Base-by-base conservation (phyloP, 257 asterid genomes). In the Knoxia roxburghii region DNA sequence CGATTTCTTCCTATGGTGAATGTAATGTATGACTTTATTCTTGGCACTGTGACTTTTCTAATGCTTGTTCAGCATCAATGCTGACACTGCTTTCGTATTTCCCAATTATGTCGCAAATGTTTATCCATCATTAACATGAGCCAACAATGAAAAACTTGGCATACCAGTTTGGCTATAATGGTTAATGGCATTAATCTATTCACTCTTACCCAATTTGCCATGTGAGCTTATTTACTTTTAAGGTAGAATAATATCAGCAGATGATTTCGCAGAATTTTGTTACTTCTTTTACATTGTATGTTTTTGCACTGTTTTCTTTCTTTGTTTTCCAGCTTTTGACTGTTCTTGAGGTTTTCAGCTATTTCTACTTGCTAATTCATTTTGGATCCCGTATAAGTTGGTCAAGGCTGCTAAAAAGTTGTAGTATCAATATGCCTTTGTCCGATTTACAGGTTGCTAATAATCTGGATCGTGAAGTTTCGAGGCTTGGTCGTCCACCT, bases 391-490 rank as follows among this genome's bases (percentile, higher is more conserved):
- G 50, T 55, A 23, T 39, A 30, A 53, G 49, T 35, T 56, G 18
- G 61, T 35, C 64, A 2, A 53, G 59, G 65, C 29, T 27, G 5
- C 29, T 40, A 9, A 24, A 5, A 2, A 46, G 2, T 15, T 0
- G 20, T 17, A 48, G 32, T 71, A 8, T 61, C 35, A 32, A 67
- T 52, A 40, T 50, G 23, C 53, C 51, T 35, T 68, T 58, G 27
- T 77, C 65, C 65, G 61, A 68, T 76, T 63, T 39, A 62, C 79
- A 90, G 97, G 74, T 88, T 45, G 90, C 96, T 33, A 86, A 76
- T 70, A 72, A 71, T 82, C 96, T 90, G 68, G 95, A 90, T 56
- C 90, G 95, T 72, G 86, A 70, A 23, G 84, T 88, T 71, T 88
- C 90, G 69, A 84, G 70, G 62, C 70, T 88, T 61, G 89, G 90